Evolutionary conservation across 2,329 filamentous ascomycete genomes (phyloP).

Genomic region (Verticillium zaregamsianum): DNA sequence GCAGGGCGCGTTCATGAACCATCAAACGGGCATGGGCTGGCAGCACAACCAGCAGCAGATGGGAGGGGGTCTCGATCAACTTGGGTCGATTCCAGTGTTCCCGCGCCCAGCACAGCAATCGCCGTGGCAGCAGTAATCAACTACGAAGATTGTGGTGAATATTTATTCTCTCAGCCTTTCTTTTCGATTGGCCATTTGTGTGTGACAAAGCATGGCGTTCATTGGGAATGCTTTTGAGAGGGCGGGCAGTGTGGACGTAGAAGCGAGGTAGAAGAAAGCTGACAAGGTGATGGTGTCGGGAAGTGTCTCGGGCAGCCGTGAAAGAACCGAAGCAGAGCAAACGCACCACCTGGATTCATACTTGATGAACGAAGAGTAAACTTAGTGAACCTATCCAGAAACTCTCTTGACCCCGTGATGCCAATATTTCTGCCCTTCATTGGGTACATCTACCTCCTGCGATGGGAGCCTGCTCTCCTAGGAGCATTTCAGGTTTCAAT

Average conservation of each 20-base stretch:
- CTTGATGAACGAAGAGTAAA: too few species aligned
- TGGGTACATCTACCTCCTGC: too few species aligned
- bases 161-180: not conserved
- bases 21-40: slow-evolving; percentile 84
- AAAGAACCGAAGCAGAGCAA: not conserved
- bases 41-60: slow-evolving; percentile 75
- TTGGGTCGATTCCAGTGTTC: slow-evolving; percentile 80
- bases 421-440: too few species aligned
- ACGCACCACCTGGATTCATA: too few species aligned
- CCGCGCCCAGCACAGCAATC: slow-evolving; percentile 68
- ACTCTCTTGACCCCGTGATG: too few species aligned
- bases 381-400: too few species aligned
- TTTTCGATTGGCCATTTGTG: not conserved
- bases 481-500: too few species aligned
- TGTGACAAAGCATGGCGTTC: slow-evolving; percentile 25
- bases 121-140: slow-evolving; percentile 47
- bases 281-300: not conserved
- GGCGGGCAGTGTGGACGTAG: not conserved
- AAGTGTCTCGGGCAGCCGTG: not conserved
- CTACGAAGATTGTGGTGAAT: not conserved
- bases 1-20: slow-evolving; percentile 85
- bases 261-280: not conserved
- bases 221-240: slow-evolving; percentile 15
- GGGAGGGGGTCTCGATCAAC: slow-evolving; percentile 73
- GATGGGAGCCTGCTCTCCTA: too few species aligned